These are phyloP conservation scores for Paramecium tetraurelia DNA, from an alignment of 73 alveolate genomes.

Conservation along the genomic window DNA sequence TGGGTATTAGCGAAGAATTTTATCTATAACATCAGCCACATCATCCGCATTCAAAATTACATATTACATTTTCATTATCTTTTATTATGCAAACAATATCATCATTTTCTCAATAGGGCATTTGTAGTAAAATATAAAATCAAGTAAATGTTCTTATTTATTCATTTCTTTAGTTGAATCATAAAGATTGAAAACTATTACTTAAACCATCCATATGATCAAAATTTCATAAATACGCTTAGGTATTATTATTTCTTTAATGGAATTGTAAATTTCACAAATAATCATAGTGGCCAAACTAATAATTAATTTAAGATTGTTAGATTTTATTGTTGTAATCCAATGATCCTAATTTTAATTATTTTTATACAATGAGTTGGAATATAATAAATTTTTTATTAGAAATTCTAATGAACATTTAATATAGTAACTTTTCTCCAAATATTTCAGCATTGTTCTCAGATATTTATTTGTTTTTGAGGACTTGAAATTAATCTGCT, in stretches of 20 bases:
- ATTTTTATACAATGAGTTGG: not conserved
- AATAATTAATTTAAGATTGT: not conserved
- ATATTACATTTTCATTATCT: not conserved
- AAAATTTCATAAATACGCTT: not conserved
- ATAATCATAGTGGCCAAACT: not conserved
- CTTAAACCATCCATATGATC: not conserved
- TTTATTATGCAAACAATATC: not conserved
- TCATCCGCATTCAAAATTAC: not conserved
- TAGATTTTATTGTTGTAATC: not conserved
- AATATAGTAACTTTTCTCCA: not conserved
- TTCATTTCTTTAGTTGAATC: not conserved
- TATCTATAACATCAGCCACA: not conserved
- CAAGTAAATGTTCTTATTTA: not conserved
- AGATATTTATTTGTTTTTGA: not conserved
- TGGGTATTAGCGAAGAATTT: not conserved
- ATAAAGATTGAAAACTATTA: not conserved
- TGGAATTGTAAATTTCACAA: not conserved
- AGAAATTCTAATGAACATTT: not conserved
- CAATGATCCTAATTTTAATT: not conserved
- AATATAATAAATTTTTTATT: not conserved
- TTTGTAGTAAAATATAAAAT: not conserved
- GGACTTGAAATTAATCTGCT: not conserved
- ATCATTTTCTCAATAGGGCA: not conserved
- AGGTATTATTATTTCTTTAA: not conserved
- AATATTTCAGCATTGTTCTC: not conserved